phyloP scores from a whole-genome alignment of 2,329 filamentous ascomycete genomes.

The Arachnomyces sp. region DNA sequence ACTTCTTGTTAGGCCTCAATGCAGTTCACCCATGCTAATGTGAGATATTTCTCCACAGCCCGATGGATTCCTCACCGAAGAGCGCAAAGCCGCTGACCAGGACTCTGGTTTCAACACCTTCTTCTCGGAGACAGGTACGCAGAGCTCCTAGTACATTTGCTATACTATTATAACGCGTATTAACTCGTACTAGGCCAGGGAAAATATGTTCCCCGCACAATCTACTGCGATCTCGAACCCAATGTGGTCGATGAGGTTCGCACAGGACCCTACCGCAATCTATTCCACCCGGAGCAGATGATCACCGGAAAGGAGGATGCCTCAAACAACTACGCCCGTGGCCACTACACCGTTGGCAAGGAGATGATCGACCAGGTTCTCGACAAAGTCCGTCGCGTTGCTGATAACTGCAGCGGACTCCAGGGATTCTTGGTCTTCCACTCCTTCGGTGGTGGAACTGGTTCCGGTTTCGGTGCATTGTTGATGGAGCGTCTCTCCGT shows the following conservation, averaged over 20 bases:
- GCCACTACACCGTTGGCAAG: conserved; percentile 99
- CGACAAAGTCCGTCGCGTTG: conserved; percentile 94
- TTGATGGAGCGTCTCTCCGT: conserved; percentile 98
- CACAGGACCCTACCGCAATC: conserved; percentile 87
- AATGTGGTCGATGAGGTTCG: conserved; percentile 99
- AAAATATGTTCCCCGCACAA: conserved; percentile 97
- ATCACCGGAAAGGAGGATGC: conserved; percentile 99
- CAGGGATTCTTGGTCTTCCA: conserved; percentile 99
- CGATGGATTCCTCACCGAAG: conserved; percentile 96
- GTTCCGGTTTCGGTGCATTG: conserved; percentile 95
- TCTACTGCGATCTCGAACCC: conserved; percentile 99
- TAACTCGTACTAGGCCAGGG: conserved; percentile 61
- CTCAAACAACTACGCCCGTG: conserved; percentile 99
- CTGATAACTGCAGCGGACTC: conserved; percentile 95
- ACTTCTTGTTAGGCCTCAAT: neutral
- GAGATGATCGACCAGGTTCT: conserved; percentile 97
- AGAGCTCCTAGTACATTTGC: conserved; percentile 17
- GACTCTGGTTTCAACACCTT: conserved; percentile 99
- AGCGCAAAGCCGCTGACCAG: conserved; percentile 85
- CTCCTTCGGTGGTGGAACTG: conserved; percentile 98
- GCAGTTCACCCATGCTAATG: conserved; percentile 1
- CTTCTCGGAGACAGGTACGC: conserved; percentile 97
- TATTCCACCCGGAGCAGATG: conserved; percentile 99
- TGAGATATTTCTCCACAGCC: conserved; percentile 52
- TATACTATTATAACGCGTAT: conserved; percentile 15